A percentile compares a stretch with the other conserved stretches of the same genome.
Evolutionary conservation across 1,284 basidiomycete species (phyloP).

Genomic region (Austroboletus novae-zelandiae): DNA sequence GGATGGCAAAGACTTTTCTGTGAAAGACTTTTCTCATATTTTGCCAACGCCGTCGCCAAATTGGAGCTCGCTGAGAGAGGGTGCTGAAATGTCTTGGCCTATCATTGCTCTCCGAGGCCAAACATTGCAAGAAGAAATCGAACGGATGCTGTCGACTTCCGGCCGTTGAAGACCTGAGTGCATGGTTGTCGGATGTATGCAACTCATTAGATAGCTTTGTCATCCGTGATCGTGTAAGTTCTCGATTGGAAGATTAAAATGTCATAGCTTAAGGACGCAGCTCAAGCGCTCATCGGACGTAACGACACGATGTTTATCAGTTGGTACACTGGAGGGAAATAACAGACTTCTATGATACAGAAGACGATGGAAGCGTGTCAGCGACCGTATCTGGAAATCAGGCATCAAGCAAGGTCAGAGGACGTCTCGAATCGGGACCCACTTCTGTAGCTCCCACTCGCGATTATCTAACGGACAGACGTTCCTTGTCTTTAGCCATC

Average conservation of each 20-base stretch:
- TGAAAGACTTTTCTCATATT: conserved; percentile 85
- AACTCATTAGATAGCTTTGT: no score
- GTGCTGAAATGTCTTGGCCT: conserved; percentile 25
- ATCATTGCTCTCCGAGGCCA: conserved; percentile 13
- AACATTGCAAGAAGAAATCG: conserved; percentile 13
- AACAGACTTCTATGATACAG: conserved; percentile 21
- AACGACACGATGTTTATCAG: not conserved
- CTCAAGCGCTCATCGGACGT: not conserved
- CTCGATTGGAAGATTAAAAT: not conserved
- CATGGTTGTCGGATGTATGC: not conserved
- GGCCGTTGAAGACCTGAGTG: not conserved
- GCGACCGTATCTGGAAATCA: conserved; percentile 27
- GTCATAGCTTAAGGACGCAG: not conserved
- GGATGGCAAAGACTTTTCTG: conserved; percentile 33
- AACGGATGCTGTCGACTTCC: conserved; percentile 15
- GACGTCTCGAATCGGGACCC: conserved; percentile 30
- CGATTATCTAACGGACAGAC: conserved; percentile 98
- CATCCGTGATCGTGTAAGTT: no score
- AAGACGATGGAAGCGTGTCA: conserved; percentile 12
- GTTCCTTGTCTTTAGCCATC: conserved; percentile 99
- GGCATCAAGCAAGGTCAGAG: not conserved
- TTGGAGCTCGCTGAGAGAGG: conserved; percentile 46
- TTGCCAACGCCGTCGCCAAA: conserved; percentile 66
- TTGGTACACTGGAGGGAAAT: conserved; percentile 14
- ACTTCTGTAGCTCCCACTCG: conserved; percentile 95